Conservation (phyloP, 805 yeast species). For the Priceomyces castillae region DNA sequence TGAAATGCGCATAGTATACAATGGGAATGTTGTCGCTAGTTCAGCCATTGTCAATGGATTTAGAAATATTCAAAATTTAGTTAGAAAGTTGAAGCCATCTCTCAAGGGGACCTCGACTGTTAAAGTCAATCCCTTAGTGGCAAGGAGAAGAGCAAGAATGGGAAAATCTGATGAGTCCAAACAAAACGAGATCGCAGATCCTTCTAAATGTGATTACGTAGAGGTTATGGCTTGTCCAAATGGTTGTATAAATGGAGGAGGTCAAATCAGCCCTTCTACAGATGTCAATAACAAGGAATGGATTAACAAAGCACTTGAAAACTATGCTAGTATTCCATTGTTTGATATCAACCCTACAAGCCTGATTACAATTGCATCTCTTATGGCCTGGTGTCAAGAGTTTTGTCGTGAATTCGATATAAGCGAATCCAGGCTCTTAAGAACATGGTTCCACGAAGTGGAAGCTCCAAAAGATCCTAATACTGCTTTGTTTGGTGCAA, state of each 20-base stretch:
- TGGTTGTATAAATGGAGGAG: conserved; percentile 97
- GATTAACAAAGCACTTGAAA: conserved; percentile 35
- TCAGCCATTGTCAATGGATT: conserved; percentile 81
- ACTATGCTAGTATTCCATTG: conserved; percentile 34
- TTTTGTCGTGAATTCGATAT: conserved; percentile 32
- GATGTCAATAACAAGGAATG: conserved; percentile 41
- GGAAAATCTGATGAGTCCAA: conserved; percentile 14
- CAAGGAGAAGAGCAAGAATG: conserved; percentile 44
- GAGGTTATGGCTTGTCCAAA: conserved; percentile 99
- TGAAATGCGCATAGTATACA: conserved; percentile 59
- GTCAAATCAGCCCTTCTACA: conserved; percentile 61
- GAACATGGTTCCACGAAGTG: conserved; percentile 49
- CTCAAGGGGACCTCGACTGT: conserved; percentile 14
- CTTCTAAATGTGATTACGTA: conserved; percentile 70
- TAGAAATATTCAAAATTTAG: conserved; percentile 89
- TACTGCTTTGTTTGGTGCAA: conserved; percentile 50
- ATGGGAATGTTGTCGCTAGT: conserved; percentile 42
- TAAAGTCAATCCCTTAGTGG: conserved; percentile 37
- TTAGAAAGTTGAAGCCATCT: conserved; percentile 65
- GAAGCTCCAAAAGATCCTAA: conserved; percentile 51
- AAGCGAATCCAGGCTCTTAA: conserved; percentile 35
- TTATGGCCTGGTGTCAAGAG: conserved; percentile 9
- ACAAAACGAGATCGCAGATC: conserved; percentile 48
- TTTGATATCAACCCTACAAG: conserved; percentile 11
- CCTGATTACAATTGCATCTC: not conserved